Conservation (phyloP, 2,329 filamentous ascomycete species). For the Sclerotinia spermophila region DNA sequence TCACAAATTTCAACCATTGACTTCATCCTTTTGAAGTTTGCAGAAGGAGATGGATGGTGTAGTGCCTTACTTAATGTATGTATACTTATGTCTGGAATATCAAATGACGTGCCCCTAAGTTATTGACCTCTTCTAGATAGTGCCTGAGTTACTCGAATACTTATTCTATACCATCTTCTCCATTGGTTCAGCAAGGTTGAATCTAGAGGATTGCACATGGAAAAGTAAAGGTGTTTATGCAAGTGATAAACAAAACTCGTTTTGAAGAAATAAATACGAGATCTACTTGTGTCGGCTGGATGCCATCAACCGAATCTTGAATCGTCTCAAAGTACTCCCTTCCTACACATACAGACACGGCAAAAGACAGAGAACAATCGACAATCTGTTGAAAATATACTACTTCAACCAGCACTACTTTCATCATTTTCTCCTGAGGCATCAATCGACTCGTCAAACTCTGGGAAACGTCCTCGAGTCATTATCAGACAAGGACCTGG, state of each 20-base stretch:
- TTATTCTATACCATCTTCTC: not conserved
- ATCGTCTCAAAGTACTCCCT: not conserved
- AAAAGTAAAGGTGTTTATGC: not conserved
- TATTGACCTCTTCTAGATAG: not conserved
- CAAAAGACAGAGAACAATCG: conserved; percentile 1
- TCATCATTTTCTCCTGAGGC: not conserved
- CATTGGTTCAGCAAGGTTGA: conserved; percentile 7
- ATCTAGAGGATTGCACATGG: not conserved
- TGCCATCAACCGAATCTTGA: conserved; percentile 1
- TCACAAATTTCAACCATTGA: not conserved
- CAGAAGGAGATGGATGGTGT: not conserved
- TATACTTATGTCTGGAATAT: not conserved
- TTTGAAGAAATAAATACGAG: conserved; percentile 16
- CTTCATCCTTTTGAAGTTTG: not conserved
- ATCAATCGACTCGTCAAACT: not conserved
- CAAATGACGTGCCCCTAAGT: too few relatives aligned
- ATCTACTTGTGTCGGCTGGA: conserved; percentile 14
- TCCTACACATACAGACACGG: not conserved
- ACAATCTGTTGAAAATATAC: not conserved
- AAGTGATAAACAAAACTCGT: not conserved
- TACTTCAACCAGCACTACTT: not conserved
- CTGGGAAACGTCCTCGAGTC: not conserved
- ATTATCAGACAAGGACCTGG: not conserved
- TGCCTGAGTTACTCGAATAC: not conserved
- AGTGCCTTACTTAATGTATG: not conserved